These are phyloP conservation scores for Dactylellina drechsleri DNA, from an alignment of 2,329 filamentous ascomycete species.

Conservation along the genomic window DNA sequence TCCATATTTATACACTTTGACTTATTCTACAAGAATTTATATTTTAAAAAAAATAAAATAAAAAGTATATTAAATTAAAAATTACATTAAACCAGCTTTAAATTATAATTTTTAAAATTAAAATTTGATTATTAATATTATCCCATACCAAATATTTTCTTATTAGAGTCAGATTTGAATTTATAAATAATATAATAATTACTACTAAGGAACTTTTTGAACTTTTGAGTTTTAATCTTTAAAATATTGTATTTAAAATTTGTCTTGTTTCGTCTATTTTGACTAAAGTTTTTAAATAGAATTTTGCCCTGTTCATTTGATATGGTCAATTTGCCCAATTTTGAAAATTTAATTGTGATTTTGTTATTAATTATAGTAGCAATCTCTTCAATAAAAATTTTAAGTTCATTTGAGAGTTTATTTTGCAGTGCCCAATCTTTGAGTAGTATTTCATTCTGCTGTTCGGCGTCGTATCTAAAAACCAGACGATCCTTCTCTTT, in stretches of 20 bases:
- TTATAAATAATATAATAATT: neutral
- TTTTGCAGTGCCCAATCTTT: conserved; percentile 2
- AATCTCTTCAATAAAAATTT: neutral
- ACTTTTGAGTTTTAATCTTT: neutral
- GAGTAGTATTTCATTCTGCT: neutral
- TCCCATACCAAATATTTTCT: conserved; percentile 5
- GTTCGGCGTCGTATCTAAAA: conserved; percentile 8
- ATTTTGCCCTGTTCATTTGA: neutral
- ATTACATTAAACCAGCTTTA: neutral
- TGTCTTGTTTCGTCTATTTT: neutral
- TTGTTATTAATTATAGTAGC: neutral
- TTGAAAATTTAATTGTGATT: neutral
- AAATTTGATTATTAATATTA: neutral
- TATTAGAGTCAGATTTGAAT: conserved; percentile 3
- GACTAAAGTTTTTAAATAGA: neutral
- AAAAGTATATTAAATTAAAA: neutral
- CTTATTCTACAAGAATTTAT: conserved; percentile 1
- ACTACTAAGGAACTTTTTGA: neutral
- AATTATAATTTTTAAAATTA: neutral
- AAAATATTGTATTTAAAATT: neutral
- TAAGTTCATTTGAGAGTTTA: neutral
- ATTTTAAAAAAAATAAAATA: neutral
- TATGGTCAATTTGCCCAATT: neutral
- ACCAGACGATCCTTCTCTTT: neutral
- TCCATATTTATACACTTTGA: too few relatives aligned